Base-by-base conservation (phyloP, 192 early-diverging fungal species). In the Mortierella alpina region DNA sequence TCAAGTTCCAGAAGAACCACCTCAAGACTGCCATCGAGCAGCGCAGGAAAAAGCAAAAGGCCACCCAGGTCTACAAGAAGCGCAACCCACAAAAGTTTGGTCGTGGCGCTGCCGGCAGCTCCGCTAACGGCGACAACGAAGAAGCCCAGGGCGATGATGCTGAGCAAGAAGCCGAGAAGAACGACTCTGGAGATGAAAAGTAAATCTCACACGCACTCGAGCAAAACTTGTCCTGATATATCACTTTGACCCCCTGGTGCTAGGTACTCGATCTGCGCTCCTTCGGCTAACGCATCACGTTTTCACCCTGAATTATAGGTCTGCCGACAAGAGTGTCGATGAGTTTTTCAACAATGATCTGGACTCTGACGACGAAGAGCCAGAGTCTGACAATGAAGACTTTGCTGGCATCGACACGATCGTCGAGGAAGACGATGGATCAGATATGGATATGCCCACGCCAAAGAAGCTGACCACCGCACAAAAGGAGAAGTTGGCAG, bases 1-100 rank as follows among this genome's bases (percentile, higher is more conserved):
- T 89, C 70, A 94, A 93, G 86, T 96, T 91, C 75, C 88, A 91
- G 68, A 91, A 93, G 85, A 90, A 91, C 70, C 86, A 94, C 58
- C 84, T 95, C 58, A 92, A 93, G 79, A 84, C 85, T 62, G 85
- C 85, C 57, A 85, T 91, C 48, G 88, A 89, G 83, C 85, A 86
- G 42, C 86, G 89, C 45, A 63, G 84, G 57, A 87, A 89, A 59
- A 76, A 84, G 68, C 87, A 89, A 69, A 90, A 90, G 86, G 81
- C 81, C 11, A 87, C 89, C 73, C 83, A 88, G 60, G 71, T 83
- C 20, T 60, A 86, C 75, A 86, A 88, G 63, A 88, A 89, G 87
- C 85, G 86, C 39, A 87, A 90, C 77, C 70, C 86, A 48, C 82
- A 87, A 60, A 90, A 89, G 83, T 83, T 78, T 70, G 86, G 79